Base-by-base conservation (phyloP, 352 stramenopile genomes). In the Pythium phragmiticola region DNA sequence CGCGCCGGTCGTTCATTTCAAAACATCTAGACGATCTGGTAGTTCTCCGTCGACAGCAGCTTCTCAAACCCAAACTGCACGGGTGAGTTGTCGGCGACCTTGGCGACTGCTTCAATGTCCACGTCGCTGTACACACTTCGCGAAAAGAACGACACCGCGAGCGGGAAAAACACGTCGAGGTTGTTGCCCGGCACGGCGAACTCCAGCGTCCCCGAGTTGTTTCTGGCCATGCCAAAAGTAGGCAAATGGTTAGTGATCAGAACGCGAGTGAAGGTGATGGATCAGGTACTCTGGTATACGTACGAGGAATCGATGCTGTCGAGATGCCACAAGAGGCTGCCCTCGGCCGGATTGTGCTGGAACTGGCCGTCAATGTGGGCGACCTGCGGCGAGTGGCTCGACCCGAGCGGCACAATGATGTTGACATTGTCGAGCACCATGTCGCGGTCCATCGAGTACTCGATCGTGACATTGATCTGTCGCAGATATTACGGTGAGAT, bases 401-500 rank as follows among this genome's bases (percentile, higher is more conserved):
- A 79, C 33, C 87, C 87, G 7, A 93, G 78, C 13, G 87, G 87
- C 49, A 95, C 87, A 16, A 90, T 56, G 28, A 95, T 87, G 71
- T 92, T 92, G 50, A 95, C 87, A 59, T 95, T 95, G 57, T 94
- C 83, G n/a, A 95, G 73, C 55, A 85, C 77, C 87, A 95, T 94
- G 63, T 94, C 82, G 54, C 84, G 80, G 47, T 92, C 78, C 78
- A 95, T 89, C 46, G 84, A 87, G 70, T 95, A 95, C 62, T 95
- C 87, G 58, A 95, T 82, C 62, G 80, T 94, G 28, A 95, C 87
- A 57, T 91, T 95, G 66, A 92, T 88, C 75, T 86, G 46, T 26
- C 11, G 30, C 19, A 34, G 34, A 52, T n/a, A 52, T 9, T n/a
- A 34, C 46, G 28, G 6, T 34, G 26, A 34, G 1, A 52, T 28